These are phyloP conservation scores for Platanus orientalis DNA, from an alignment of 164 flowering plant genomes.

Conservation along the genomic window DNA sequence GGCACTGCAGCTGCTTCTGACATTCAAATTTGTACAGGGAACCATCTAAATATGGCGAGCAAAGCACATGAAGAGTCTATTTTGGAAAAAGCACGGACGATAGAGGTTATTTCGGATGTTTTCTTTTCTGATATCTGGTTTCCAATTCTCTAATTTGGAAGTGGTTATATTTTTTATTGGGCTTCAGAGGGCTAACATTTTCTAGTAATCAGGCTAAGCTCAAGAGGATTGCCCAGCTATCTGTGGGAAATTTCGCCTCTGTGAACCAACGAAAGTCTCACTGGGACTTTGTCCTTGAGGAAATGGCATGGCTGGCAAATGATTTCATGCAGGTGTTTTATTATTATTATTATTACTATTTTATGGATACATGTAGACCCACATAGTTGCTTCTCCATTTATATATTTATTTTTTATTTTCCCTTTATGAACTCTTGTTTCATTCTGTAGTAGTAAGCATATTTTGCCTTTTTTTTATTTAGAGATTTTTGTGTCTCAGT, in stretches of 20 bases:
- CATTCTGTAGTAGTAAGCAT: too few species aligned
- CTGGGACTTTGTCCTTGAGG: conserved; percentile 97
- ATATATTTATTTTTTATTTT: too few species aligned
- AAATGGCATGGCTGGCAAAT: conserved; percentile 98
- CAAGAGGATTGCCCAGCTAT: conserved; percentile 69
- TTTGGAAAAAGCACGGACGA: conserved; percentile 72
- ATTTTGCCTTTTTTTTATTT: too few species aligned
- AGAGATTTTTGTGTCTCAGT: too few species aligned
- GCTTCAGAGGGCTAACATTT: conserved; percentile 12
- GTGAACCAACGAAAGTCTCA: conserved; percentile 63
- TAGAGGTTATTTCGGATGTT: conserved; percentile 50
- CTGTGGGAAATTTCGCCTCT: conserved; percentile 35
- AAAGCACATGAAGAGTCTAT: conserved; percentile 71
- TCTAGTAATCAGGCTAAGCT: conserved; percentile 62
- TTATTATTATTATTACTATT: too few species aligned
- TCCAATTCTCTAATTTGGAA: too few species aligned
- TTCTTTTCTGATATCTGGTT: background rate
- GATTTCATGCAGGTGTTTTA: conserved; percentile 87
- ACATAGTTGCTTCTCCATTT: too few species aligned
- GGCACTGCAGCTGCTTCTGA: conserved; percentile 27
- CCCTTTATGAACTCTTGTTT: too few species aligned
- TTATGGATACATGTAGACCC: too few species aligned
- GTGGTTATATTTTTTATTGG: background rate
- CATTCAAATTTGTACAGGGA: conserved; percentile 24
- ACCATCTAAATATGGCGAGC: conserved; percentile 23